phyloP scores from a whole-genome alignment of 2,329 filamentous ascomycete genomes.

The Paraphaeosphaeria sporulosa region DNA sequence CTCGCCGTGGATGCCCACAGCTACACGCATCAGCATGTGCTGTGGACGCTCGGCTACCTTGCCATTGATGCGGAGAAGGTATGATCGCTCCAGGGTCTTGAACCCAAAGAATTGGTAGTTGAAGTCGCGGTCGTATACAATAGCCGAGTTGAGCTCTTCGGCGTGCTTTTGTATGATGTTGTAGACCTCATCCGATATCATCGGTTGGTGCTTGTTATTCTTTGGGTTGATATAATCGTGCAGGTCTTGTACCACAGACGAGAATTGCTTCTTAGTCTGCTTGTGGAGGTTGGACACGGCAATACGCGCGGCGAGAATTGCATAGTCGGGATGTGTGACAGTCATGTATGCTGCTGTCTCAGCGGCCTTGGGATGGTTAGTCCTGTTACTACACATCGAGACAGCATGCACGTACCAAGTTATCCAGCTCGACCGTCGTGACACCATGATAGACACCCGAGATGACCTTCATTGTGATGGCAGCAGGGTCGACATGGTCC shows the following conservation, averaged over 20 bases:
- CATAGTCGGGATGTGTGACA: constrained; percentile 98
- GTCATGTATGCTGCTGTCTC: constrained; percentile 99
- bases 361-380: constrained; percentile 71
- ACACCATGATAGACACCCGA: constrained; percentile 99
- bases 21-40: constrained; percentile 99
- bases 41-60: constrained; percentile 97
- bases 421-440: constrained; percentile 93
- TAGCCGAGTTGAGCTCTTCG: constrained; percentile 97
- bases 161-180: constrained; percentile 95
- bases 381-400: constrained; percentile 12
- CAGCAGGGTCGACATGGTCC: constrained; percentile 94
- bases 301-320: constrained; percentile 96
- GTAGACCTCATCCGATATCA: constrained; percentile 93
- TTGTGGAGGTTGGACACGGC: constrained; percentile 99
- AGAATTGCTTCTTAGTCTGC: constrained; percentile 99
- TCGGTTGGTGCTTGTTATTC: constrained; percentile 82
- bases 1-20: constrained; percentile 95
- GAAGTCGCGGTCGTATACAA: constrained; percentile 99
- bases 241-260: constrained; percentile 89
- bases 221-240: constrained; percentile 97
- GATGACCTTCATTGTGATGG: constrained; percentile 99
- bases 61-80: constrained; percentile 92
- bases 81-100: constrained; percentile 98
- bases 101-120: constrained; percentile 99
- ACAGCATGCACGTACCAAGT: constrained; percentile 72